Base-by-base conservation (phyloP, 345 rosid species). In the Heritiera littoralis region DNA sequence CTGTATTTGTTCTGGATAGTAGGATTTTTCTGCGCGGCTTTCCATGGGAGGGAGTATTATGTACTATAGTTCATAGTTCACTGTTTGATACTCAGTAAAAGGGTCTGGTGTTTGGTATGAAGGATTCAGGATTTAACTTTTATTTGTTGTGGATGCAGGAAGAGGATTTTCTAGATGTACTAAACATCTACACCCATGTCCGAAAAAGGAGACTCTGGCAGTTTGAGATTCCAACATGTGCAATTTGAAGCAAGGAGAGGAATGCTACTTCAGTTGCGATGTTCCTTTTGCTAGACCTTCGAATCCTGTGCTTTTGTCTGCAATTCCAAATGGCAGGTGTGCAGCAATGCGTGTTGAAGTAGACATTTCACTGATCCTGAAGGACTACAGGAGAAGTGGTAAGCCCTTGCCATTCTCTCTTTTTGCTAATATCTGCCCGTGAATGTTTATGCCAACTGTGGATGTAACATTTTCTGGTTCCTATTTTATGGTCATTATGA, bases 211-310 rank as follows among this genome's bases (percentile, higher is more conserved):
- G 38, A 35, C 81, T 48, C 82, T 82, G 4, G 94, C 96, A 28
- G 48, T 94, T 5, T 94, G 97, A 74, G 98, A 93, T 86, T 76
- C 97, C 18, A 94, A 90, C 86, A 90, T 93, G 97, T 80, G 92
- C 45, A 91, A 86, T 84, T 76, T 93, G 79, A 87, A 89, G 76
- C 82, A 78, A 1, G 97, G 93, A 52, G 90, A 92, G 97, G 88
- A 94, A 94, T 94, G 98, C 59, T 93, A 94, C 79, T 93, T 82
- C 82, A 88, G 90, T 77, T 91, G 93, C 30, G 98, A 94, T 82
- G 93, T 89, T 69, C 94, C 97, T 7, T 92, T 86, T 70, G 58
- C 82, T 46, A 88, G 89, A 78, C 75, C 97, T 13, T 88, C 93
- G 0, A 91, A 89, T 85, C 90, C 93, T 9, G 70, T 90, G 0